Base-by-base conservation (phyloP, 306 rosid species). In the Fragaria ananassa region DNA sequence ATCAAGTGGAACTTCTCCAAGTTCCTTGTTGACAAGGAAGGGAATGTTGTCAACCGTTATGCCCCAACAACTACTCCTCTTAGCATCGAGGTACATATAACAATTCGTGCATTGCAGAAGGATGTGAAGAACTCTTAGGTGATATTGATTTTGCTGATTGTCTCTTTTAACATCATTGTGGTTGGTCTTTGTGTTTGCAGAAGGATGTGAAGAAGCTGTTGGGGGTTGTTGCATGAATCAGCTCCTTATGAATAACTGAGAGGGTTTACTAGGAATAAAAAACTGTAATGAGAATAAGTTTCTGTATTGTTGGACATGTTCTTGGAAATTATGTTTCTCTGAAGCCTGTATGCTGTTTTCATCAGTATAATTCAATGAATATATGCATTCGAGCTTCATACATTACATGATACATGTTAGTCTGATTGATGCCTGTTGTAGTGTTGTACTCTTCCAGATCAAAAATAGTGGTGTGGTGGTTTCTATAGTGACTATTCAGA, bases 21-120 rank as follows among this genome's bases (percentile, higher is more conserved):
- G 81, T 95, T 95, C 84, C 91, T 95, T 70, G 89, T 95, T 66
- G 91, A 92, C 81, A 91, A 95, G 85, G 89, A 92, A 1, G 99
- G 99, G 47, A 84, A 92, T 14, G 97, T 95, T 25, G 92, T 90
- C 41, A 93, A 95, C 12, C 99, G 99, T 34, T 95, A 95, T 79
- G 97, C 97, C 29, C 99, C 99, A 8, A 95, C 97, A 37, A 95
- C 97, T 62, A 87, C 97, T 71, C 99, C 99, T 23, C 96, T 95
- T 39, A 87, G 90, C 90, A 92, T 95, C 71, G 97, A 95, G 96
- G 99, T 95, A 78, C 64, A 54, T 61, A 76, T 61, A 76, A 12
- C 17, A 53, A 4, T 23, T 31, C 34, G 21, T 42, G 44, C 29
- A 39, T 10, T 41, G 14, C 61, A 56, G 13, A n/a, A n/a, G n/a